Evolutionary conservation across 1,139 yeast species (phyloP).

Genomic region (Kodamaea alishanica): DNA sequence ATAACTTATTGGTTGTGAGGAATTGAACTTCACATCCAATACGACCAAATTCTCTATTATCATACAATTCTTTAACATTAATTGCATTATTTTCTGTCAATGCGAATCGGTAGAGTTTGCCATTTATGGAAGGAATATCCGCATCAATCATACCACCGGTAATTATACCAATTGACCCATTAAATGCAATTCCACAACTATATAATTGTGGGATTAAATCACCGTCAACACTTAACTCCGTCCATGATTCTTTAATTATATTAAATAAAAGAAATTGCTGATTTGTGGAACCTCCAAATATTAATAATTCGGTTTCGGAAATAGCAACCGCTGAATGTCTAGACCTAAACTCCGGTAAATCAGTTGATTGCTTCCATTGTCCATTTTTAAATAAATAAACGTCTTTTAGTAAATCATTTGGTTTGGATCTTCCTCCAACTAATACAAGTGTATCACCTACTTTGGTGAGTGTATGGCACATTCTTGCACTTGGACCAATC

Average conservation of each 20-base stretch:
- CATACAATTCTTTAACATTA: conserved; percentile 5
- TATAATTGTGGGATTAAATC: conserved; percentile 15
- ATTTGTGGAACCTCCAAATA: conserved; percentile 50
- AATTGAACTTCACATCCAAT: conserved; percentile 43
- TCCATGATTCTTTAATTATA: conserved; percentile 12
- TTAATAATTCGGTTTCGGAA: conserved; percentile 32
- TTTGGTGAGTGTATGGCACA: conserved; percentile 55
- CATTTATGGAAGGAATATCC: conserved; percentile 30
- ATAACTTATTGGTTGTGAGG: conserved; percentile 23
- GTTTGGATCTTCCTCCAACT: conserved; percentile 71
- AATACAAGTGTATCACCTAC: conserved; percentile 32
- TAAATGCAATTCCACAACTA: conserved; percentile 36
- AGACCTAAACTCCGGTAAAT: conserved; percentile 45
- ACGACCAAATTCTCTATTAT: conserved; percentile 31
- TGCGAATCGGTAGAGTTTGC: conserved; percentile 31
- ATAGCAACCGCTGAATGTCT: conserved; percentile 51
- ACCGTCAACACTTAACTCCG: conserved; percentile 16
- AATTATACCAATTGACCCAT: conserved; percentile 39
- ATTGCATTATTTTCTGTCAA: conserved; percentile 15
- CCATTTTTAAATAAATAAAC: conserved; percentile 36
- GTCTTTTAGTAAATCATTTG: conserved; percentile 42
- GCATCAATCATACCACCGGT: conserved; percentile 53
- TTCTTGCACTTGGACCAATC: conserved; percentile 40
- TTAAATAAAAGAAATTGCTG: conserved; percentile 21
- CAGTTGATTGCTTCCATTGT: conserved; percentile 32